Evolutionary conservation across 2,329 filamentous ascomycete genomes (phyloP).

Genomic region (Verticillium zaregamsianum): DNA sequence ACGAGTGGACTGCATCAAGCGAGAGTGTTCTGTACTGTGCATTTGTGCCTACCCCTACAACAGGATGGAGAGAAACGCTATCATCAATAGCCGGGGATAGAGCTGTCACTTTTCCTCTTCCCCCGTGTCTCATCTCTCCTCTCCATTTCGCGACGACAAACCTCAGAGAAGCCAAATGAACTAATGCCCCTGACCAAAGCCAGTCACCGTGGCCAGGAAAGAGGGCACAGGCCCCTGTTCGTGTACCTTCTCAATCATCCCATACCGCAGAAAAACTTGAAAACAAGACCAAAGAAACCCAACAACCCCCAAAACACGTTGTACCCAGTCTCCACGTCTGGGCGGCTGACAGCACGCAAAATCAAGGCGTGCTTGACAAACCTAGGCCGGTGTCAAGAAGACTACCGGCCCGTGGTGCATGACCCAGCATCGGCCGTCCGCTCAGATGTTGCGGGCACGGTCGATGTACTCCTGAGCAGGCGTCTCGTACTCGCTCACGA

Average conservation of each 20-base stretch:
- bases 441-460: slow-evolving; percentile 49
- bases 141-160: too few species aligned
- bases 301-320: background rate
- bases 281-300: background rate
- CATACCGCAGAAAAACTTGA: background rate
- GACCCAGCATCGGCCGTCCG: background rate
- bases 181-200: background rate
- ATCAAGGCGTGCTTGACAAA: background rate
- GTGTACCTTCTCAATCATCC: background rate
- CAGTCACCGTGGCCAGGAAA: background rate
- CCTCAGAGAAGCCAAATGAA: background rate
- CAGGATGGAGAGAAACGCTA: too few species aligned
- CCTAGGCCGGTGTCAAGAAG: background rate
- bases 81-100: too few species aligned
- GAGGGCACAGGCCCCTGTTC: background rate
- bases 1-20: background rate
- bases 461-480: slow-evolving; percentile 69
- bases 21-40: background rate
- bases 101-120: too few species aligned
- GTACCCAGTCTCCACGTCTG: background rate
- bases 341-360: background rate
- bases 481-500: slow-evolving; percentile 71
- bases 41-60: background rate
- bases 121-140: too few species aligned
- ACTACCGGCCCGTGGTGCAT: too few species aligned